These are phyloP conservation scores for Naganishia vaughanmartiniae DNA, from an alignment of 768 basidiomycete species.

Conservation along the genomic window DNA sequence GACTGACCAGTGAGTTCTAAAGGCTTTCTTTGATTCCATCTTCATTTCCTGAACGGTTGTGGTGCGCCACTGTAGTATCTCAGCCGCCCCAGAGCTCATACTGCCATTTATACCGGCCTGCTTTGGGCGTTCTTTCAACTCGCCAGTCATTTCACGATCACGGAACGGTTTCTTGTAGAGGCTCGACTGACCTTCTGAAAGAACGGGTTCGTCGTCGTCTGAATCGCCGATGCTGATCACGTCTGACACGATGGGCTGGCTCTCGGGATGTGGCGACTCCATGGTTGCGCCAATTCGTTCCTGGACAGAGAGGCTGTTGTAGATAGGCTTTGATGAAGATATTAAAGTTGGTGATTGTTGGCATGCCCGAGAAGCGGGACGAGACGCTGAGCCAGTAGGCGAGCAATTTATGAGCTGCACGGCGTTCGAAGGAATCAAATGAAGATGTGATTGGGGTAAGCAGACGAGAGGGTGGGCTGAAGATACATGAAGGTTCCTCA, in stretches of 20 bases:
- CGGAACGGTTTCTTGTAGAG: neutral
- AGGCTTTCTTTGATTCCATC: neutral
- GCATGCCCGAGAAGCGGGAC: too few species aligned
- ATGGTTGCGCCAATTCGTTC: neutral
- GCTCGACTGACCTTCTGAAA: neutral
- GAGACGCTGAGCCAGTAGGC: too few species aligned
- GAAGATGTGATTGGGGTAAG: too few species aligned
- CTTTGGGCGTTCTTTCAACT: neutral
- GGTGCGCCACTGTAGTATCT: neutral
- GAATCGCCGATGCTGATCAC: conserved; percentile 17
- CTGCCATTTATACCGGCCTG: neutral
- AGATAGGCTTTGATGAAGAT: too few species aligned
- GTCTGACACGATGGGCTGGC: neutral
- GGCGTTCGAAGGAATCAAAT: too few species aligned
- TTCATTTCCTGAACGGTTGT: neutral
- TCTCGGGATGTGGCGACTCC: neutral
- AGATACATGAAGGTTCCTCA: too few species aligned
- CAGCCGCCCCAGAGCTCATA: neutral
- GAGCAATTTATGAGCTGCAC: too few species aligned
- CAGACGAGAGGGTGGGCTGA: too few species aligned
- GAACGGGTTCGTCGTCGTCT: conserved; percentile 1
- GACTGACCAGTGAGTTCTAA: neutral
- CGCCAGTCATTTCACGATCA: neutral
- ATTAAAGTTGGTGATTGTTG: too few species aligned
- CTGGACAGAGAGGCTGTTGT: too few species aligned